Base-by-base conservation (phyloP, 1,139 yeast species). In the Torulaspora globosa region DNA sequence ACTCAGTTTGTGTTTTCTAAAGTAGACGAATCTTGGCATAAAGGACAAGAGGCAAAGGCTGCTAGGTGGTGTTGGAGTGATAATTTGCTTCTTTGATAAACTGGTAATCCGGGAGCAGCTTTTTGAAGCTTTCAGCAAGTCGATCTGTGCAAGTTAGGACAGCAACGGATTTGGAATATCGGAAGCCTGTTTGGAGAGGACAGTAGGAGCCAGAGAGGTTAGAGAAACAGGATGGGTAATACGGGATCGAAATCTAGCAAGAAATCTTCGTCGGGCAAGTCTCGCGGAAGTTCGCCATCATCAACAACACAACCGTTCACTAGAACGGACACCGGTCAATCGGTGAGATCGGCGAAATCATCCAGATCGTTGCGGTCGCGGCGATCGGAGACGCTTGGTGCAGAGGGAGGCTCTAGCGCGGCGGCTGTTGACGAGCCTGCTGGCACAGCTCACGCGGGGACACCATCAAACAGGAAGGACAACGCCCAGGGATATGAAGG, bases 251-350 rank as follows among this genome's bases (percentile, higher is more conserved):
- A 61, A 50, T 46, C 56, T 11, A 51, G 55, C 21, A 50, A 49
- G 29, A 48, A 43, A 34, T 50, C 50, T 40, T 39, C 46, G 24
- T 36, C 46, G 14, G 27, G 39, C 29, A 47, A 47, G 24, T 39
- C 42, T 18, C 34, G 41, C 21, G 48, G 49, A 10, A 65, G 55
- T 31, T 33, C 56, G n/a, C 47, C 59, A 35, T 52, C 58, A 39
- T 60, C 69, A 16, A 70, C 69, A 11, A 41, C 50, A 15, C 70
- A 74, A 16, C 74, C 80, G 12, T 73, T 79, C 58, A 68, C 75
- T 15, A 67, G 82, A 42, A 70, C 79, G 18, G 81, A 77, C 60
- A 77, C 84, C 1, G 73, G 75, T 44, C 73, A 70, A 48, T 76
- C 81, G 3, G 71, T 74, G 23, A 74, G 70, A 54, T 75, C 80